Evolutionary conservation across 1,284 basidiomycete genomes (phyloP), one percentile per base, ranked within the genome.

Genomic region (Cutaneotrichosporon curvatum): DNA sequence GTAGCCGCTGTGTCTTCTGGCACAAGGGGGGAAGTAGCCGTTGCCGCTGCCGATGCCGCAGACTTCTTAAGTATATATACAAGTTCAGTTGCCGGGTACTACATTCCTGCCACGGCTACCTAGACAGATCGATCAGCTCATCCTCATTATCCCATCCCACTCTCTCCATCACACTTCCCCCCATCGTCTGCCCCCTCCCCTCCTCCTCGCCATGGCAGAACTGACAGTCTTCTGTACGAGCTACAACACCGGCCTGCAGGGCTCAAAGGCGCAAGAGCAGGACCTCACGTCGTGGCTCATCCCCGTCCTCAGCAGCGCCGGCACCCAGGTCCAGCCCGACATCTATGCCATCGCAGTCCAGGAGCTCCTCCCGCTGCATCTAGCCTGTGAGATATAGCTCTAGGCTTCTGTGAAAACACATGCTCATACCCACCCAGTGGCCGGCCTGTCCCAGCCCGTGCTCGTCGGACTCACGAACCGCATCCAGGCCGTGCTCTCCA

Each of bases 321-420:
- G 51, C n/a, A 48, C 62, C 22, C 25, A 28, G 12, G 25, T 28
- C 25, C 8, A 7, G 25, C 78, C 81, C 34, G 81, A 90, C 61
- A 87, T 95, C 49, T 89, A 96, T 56, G 81, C 95, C 49, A 83
- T 98, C 52, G 91, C 82, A 41, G 89, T 98, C 53, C 94, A 99
- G 78, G 97, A 97, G 76, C 86, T 94, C 66, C 85, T 95, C 4
- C 68, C 68, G 10, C 59, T 73, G 0, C 65, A 73, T 48, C 60
- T 69, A 1, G 70, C 68, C 21, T 53, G 71, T 72, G 39, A 54
- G 68, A 10, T 20, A 31, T n/a, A 14, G 15, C 14, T 11, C 31
- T 10, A 2, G 14, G 21, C 18, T 23, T 2, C n/a, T n/a, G n/a
- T n/a, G n/a, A n/a, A n/a, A 30, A 31, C 4, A 16, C 11, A 7